Evolutionary conservation across 2,329 filamentous ascomycete species (phyloP).

Genomic region (Fusarium nisikadoi): DNA sequence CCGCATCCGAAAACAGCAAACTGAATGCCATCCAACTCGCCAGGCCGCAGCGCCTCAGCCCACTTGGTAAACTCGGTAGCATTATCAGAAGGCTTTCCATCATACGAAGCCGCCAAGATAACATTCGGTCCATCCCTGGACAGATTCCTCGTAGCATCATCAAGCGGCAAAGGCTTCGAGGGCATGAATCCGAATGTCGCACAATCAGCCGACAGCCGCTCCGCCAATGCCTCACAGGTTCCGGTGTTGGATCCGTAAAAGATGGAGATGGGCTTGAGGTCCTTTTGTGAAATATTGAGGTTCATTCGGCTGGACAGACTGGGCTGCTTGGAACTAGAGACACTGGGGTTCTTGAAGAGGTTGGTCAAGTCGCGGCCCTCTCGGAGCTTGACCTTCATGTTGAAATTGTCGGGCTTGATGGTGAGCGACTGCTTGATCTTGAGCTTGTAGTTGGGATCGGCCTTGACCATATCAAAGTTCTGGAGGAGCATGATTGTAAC

Average conservation of each 20-base stretch:
- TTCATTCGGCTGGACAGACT: background rate
- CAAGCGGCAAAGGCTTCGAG: background rate
- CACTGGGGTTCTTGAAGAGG: slow-evolving; percentile 1
- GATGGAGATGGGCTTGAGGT: slow-evolving; percentile 5
- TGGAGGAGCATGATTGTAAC: slow-evolving; percentile 1
- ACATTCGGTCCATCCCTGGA: background rate
- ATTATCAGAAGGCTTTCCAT: slow-evolving; percentile 2
- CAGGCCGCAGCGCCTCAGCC: background rate
- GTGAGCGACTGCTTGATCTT: slow-evolving; percentile 3
- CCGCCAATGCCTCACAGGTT: background rate
- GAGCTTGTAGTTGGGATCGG: slow-evolving; percentile 4
- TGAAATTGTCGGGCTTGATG: background rate
- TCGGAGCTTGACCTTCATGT: slow-evolving; percentile 7
- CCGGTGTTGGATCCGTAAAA: slow-evolving; percentile 6
- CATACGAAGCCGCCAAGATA: background rate
- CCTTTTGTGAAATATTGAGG: background rate
- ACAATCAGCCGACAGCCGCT: slow-evolving; percentile 1
- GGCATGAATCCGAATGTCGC: slow-evolving; percentile 6
- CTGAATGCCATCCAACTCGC: background rate
- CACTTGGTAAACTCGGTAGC: background rate
- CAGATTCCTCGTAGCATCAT: background rate
- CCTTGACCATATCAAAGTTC: background rate
- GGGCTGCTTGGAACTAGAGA: background rate
- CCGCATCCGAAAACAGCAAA: slow-evolving; percentile 10
- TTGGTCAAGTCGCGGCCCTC: background rate